phyloP scores from a whole-genome alignment of 352 stramenopile species.

The Phytopythium ostracodes region DNA sequence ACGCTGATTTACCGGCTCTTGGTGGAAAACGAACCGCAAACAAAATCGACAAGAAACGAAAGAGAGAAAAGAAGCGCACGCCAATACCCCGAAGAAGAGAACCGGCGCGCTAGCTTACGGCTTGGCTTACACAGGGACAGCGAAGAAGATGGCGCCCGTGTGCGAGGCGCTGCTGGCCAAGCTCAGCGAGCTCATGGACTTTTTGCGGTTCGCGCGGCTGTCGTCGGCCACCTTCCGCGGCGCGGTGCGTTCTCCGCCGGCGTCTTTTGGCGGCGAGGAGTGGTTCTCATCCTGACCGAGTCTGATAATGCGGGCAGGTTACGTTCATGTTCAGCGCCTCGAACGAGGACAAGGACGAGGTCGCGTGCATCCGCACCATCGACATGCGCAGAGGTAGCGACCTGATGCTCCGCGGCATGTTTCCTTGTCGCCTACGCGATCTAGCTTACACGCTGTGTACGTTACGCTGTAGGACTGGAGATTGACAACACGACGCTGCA shows the following conservation, averaged over 20 bases:
- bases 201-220: constrained; percentile 59
- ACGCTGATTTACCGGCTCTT: background rate
- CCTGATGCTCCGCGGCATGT: background rate
- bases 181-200: constrained; percentile 84
- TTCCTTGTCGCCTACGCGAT: background rate
- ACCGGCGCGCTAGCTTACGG: no score
- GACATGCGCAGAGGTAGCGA: constrained; percentile 62
- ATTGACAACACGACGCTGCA: constrained; percentile 48
- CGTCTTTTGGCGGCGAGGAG: constrained; percentile 8
- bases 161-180: constrained; percentile 76
- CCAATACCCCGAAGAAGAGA: background rate
- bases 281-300: no score
- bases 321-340: constrained; percentile 76
- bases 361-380: constrained; percentile 71
- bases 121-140: no score
- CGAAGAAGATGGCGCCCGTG: constrained; percentile 22
- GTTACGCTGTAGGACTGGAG: constrained; percentile 31
- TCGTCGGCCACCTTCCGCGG: constrained; percentile 45
- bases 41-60: no score
- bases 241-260: constrained; percentile 30
- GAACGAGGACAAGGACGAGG: constrained; percentile 28
- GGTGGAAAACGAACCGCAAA: background rate
- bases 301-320: constrained; percentile 38
- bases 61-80: background rate
- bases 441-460: background rate